Evolutionary conservation across 2,329 filamentous ascomycete genomes (phyloP), one percentile per base, ranked within the genome.

Genomic region (Claviceps maximensis): DNA sequence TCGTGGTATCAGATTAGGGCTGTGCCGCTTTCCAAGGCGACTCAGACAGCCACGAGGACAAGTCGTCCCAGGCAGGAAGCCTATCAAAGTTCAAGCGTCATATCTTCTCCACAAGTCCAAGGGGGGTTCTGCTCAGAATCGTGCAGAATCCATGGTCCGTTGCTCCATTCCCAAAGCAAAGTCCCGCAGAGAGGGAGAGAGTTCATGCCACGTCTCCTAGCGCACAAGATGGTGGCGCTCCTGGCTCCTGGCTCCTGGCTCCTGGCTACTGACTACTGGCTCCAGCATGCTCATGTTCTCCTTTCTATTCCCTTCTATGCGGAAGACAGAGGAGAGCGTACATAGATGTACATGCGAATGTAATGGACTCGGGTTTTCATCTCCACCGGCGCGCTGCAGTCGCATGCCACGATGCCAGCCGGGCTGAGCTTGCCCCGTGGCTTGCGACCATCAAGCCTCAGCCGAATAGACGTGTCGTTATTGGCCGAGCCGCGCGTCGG

Each of bases 401-500:
- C 31, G 31, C 5, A 33, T 10, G 31, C 10, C 31, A 9, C 31
- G 6, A 12, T 33, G 5, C 33, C 33, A 36, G 10, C 10, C 33
- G 33, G 33, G 12, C 33, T 15, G 33, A 13, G 10, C 33, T 42
- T 42, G 40, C 45, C n/a, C 36, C 42, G 49, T 52, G 49, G 45
- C 46, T 50, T 23, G 27, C n/a, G 19, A n/a, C 36, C 46, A 40
- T 58, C 58, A 53, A 53, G 52, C 53, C 46, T 50, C 53, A 41
- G 47, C 46, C 40, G 19, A 38, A 45, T 29, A 40, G 27, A 25
- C 53, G 56, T 42, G 15, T 29, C 47, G 27, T 53, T 33, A 50
- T 55, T 59, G 56, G 56, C 25, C 31, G 19, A 31, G 33, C 41
- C 29, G 19, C 42, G 38, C n/a, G 52, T 42, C 40, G 59, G 59